A percentile compares a stretch with the other conserved stretches of the same genome.
phyloP scores from a whole-genome alignment of 106 monocot genomes.

The Gastrodia elata region DNA sequence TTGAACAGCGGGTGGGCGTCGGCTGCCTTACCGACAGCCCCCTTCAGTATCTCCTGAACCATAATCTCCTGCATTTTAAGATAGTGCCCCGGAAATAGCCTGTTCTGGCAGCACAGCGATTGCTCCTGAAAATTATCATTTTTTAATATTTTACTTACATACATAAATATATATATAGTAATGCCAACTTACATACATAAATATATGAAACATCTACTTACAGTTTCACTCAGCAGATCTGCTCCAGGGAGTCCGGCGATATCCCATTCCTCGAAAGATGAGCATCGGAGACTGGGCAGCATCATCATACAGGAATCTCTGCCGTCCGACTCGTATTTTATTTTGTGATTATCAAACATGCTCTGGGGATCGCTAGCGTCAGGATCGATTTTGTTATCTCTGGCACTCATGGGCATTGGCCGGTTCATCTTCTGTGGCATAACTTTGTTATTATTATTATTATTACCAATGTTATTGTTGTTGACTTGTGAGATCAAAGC shows the following conservation, averaged over 20 bases:
- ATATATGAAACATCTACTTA: conserved; percentile 29
- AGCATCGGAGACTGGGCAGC: conserved; percentile 11
- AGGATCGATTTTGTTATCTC: conserved; percentile 43
- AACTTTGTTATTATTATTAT: conserved; percentile 33
- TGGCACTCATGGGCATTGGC: conserved; percentile 28
- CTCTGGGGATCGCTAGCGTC: conserved; percentile 50
- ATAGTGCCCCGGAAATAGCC: conserved; percentile 46
- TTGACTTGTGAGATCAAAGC: conserved; percentile 29
- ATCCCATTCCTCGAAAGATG: conserved; percentile 81
- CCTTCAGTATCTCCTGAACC: conserved; percentile 54
- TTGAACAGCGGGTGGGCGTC: conserved; percentile 61
- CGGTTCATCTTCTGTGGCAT: conserved; percentile 35
- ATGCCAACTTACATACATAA: conserved; percentile 34
- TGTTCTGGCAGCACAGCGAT: conserved; percentile 44
- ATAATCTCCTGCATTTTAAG: conserved; percentile 65
- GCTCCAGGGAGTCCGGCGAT: conserved; percentile 82
- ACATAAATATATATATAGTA: background rate
- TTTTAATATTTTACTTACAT: background rate
- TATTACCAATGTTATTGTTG: too few relatives aligned
- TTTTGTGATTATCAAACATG: conserved; percentile 42
- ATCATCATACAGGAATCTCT: conserved; percentile 30
- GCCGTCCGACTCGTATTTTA: conserved; percentile 27
- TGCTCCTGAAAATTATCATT: conserved; percentile 36
- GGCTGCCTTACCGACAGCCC: conserved; percentile 36
- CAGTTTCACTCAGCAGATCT: conserved; percentile 67